Base-by-base conservation (phyloP, 768 basidiomycete genomes). In the Lentinula sp. region DNA sequence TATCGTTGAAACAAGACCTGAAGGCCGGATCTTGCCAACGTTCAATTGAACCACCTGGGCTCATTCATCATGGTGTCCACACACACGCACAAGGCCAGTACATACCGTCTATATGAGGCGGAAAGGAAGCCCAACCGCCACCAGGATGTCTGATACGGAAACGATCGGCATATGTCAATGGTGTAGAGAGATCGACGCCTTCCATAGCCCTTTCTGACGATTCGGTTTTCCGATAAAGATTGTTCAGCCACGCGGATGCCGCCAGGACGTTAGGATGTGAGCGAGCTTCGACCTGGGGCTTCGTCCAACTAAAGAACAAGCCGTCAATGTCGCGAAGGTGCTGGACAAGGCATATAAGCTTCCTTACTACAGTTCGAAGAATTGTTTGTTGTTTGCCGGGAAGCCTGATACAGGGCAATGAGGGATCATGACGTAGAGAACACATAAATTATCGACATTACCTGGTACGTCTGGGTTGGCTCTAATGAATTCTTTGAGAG, bases 101-200 rank as follows among this genome's bases (percentile, higher is more conserved):
- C 67, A 31, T 49, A 78, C 78, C 77, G 61, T 81, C 79, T 35
- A 81, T 64, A 64, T 79, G 72, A 4, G 75, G 74, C 42, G 73
- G 74, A 61, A 85, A 82, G 2, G 71, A 64, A 46, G 73, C 67
- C 85, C 88, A 91, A 51, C 71, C 65, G 28, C 73, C 72, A 16
- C 87, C 88, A 1, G 89, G 85, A 62, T 84, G 83, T 57, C 90
- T 78, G 63, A 91, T 90, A 37, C 88, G 82, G 70, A 89, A 86
- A 37, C 88, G 76, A 69, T 91, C 89, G 0, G 87, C 88, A 63
- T 93, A 92, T 13, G 76, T 80, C 61, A 92, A 72, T 16, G 88
- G 85, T 3, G 81, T 77, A 6, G 78, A 74, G 35, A 89, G 75
- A 64, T 88, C 84, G 15, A 90, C 84, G 10, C 81, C 81, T 18